Evolutionary conservation across 495 filamentous ascomycete genomes (phyloP), one percentile per base, ranked within the genome.

Genomic region (Venustampulla echinocandica): DNA sequence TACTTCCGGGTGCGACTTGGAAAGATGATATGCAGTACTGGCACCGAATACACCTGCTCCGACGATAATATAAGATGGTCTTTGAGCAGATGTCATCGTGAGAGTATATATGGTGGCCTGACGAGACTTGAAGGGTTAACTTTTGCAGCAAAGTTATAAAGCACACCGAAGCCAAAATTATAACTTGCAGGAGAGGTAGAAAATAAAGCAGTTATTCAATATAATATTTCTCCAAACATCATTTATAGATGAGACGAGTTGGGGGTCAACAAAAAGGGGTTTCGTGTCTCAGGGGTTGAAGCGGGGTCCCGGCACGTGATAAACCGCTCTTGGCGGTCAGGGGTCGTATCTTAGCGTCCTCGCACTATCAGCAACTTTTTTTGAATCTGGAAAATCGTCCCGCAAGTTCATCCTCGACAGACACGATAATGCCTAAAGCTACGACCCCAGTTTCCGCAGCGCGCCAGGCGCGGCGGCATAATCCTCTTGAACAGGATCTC

Each of bases 401-500:
- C 10, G 6, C 37, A 19, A 9, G 6, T 9, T 4, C 15, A 40
- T 17, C 17, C 5, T 5, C 34, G 17, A 20, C 7, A 40, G 25
- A 15, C 19, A 19, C 20, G 34, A 57, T 14, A 42, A 77, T 77
- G 74, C 74, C 74, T 21, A 77, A 77, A 55, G 66, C 67, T 21
- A 70, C 64, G 2, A 67, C 69, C 3, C 62, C 66, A 2, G 63
- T 58, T n/a, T 55, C 65, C 20, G 57, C 57, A 19, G 44, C 57
- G 47, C 49, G 64, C 53, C 25, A 50, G 25, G 52, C 24, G 17
- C 68, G 70, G 56, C 70, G 81, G 40, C 83, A 86, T 61, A 85
- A 83, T 52, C 81, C 82, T 47, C 70, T 89, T 37, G 81, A 83
- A 43, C 78, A 85, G 54, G 84, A 87, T 57, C 71, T 87, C 34